These are phyloP conservation scores for Veloporphyrellus conicus DNA, from an alignment of 1,284 basidiomycete genomes.

Conservation along the genomic window DNA sequence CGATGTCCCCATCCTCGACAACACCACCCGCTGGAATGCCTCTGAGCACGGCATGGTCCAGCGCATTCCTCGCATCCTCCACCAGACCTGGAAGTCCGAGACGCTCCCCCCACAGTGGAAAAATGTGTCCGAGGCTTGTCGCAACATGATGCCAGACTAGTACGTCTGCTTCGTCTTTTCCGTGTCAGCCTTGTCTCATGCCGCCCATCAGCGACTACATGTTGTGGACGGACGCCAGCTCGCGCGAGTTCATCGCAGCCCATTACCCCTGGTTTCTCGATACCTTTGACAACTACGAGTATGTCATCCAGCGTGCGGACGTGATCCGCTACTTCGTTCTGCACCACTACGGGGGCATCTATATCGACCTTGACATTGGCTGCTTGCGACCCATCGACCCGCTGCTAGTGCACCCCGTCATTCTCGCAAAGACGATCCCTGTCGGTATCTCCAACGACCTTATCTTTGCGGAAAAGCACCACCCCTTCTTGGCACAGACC, in stretches of 20 bases:
- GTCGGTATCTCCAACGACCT: slow-evolving; percentile 97
- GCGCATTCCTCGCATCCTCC: slow-evolving; percentile 87
- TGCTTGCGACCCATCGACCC: slow-evolving; percentile 89
- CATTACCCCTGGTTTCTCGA: slow-evolving; percentile 91
- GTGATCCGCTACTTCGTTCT: slow-evolving; percentile 97
- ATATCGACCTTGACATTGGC: slow-evolving; percentile 96
- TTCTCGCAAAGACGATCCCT: slow-evolving; percentile 93
- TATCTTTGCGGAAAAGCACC: slow-evolving; percentile 83
- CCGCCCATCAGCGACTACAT: slow-evolving; percentile 74
- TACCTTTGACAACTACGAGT: slow-evolving; percentile 90
- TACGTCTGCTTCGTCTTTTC: slow-evolving; percentile 44
- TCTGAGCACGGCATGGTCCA: slow-evolving; percentile 59
- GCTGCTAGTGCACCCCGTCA: slow-evolving; percentile 82
- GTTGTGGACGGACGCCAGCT: slow-evolving; percentile 92
- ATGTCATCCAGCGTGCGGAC: slow-evolving; percentile 95
- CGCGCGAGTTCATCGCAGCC: slow-evolving; percentile 84
- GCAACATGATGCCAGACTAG: slow-evolving; percentile 93
- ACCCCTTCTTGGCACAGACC: slow-evolving; percentile 89
- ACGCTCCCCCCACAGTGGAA: slow-evolving; percentile 83
- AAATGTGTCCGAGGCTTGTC: slow-evolving; percentile 72
- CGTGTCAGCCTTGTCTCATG: slow-evolving; percentile 17
- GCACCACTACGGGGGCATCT: slow-evolving; percentile 92
- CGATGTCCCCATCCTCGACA: slow-evolving; percentile 64
- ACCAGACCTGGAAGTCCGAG: slow-evolving; percentile 98
- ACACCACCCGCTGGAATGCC: slow-evolving; percentile 54